Evolutionary conservation across 2,329 filamentous ascomycete genomes (phyloP).

Genomic region (Dactylonectria estremocensis): DNA sequence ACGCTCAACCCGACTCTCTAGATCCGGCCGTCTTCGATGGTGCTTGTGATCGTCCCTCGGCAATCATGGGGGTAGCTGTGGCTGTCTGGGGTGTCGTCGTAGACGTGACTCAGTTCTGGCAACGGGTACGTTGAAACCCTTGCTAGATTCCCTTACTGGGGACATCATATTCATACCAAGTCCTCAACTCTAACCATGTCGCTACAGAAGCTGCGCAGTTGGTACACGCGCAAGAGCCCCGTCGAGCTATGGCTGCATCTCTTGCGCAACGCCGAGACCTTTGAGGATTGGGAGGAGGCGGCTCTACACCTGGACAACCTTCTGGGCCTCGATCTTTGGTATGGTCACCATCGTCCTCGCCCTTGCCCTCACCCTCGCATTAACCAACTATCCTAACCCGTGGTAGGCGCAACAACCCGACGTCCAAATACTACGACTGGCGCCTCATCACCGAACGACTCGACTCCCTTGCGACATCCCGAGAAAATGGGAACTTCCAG

Average conservation of each 20-base stretch:
- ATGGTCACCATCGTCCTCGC: slow-evolving; percentile 39
- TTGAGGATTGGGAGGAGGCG: slow-evolving; percentile 90
- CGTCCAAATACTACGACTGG: slow-evolving; percentile 88
- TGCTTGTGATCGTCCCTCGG: slow-evolving; percentile 54
- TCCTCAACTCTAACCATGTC: slow-evolving; percentile 36
- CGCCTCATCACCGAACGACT: slow-evolving; percentile 85
- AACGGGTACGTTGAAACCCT: slow-evolving; percentile 64
- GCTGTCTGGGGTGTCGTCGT: slow-evolving; percentile 72
- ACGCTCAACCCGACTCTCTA: slow-evolving; percentile 31
- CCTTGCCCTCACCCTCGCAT: not conserved
- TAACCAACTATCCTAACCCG: slow-evolving; percentile 30
- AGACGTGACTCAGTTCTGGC: slow-evolving; percentile 76
- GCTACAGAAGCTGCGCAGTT: slow-evolving; percentile 75
- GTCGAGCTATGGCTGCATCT: slow-evolving; percentile 76
- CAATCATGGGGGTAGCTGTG: slow-evolving; percentile 61
- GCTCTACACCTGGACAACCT: slow-evolving; percentile 87
- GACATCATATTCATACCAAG: slow-evolving; percentile 15
- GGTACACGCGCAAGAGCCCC: slow-evolving; percentile 77
- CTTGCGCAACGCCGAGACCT: slow-evolving; percentile 77
- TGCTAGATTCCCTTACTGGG: not conserved
- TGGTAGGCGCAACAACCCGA: slow-evolving; percentile 83
- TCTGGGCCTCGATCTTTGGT: slow-evolving; percentile 87
- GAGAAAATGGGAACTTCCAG: slow-evolving; percentile 80
- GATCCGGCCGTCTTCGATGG: slow-evolving; percentile 40
- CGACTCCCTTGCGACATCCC: slow-evolving; percentile 77